These are phyloP conservation scores for Pseudogymnoascus sp. DNA, from an alignment of 2,329 filamentous ascomycete genomes.

Conservation along the genomic window DNA sequence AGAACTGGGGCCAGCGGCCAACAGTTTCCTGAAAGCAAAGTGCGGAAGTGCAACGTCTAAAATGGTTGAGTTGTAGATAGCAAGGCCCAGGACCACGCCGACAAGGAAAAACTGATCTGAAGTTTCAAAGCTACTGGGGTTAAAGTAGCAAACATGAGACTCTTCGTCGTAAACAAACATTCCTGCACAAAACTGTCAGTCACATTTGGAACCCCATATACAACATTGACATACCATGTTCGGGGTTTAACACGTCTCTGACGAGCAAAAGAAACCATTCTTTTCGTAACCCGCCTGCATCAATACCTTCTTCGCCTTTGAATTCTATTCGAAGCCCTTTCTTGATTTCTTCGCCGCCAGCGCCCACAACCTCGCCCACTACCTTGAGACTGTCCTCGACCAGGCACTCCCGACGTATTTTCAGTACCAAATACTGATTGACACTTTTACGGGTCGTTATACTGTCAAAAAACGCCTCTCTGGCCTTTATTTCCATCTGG, in stretches of 20 bases:
- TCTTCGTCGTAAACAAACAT: constrained; percentile 90
- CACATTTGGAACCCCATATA: constrained; percentile 5
- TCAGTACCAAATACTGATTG: constrained; percentile 70
- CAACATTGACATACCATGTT: constrained; percentile 58
- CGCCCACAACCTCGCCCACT: constrained; percentile 78
- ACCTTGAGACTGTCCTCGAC: constrained; percentile 81
- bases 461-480: constrained; percentile 86
- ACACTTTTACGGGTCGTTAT: constrained; percentile 69
- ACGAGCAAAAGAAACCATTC: constrained; percentile 91
- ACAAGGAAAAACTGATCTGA: constrained; percentile 89
- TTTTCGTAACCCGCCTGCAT: constrained; percentile 82
- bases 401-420: constrained; percentile 74
- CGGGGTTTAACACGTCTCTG: constrained; percentile 82
- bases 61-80: constrained; percentile 93
- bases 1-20: constrained; percentile 65
- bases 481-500: constrained; percentile 82
- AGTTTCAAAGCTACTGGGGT: constrained; percentile 80
- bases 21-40: constrained; percentile 81
- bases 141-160: constrained; percentile 88
- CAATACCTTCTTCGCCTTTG: constrained; percentile 80
- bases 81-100: constrained; percentile 77
- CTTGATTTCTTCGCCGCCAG: constrained; percentile 77
- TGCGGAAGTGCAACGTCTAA: constrained; percentile 81
- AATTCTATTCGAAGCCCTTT: constrained; percentile 84
- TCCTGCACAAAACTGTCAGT: constrained; percentile 41